phyloP scores from a whole-genome alignment of 306 rosid species.

The Lathyrus sativus region DNA sequence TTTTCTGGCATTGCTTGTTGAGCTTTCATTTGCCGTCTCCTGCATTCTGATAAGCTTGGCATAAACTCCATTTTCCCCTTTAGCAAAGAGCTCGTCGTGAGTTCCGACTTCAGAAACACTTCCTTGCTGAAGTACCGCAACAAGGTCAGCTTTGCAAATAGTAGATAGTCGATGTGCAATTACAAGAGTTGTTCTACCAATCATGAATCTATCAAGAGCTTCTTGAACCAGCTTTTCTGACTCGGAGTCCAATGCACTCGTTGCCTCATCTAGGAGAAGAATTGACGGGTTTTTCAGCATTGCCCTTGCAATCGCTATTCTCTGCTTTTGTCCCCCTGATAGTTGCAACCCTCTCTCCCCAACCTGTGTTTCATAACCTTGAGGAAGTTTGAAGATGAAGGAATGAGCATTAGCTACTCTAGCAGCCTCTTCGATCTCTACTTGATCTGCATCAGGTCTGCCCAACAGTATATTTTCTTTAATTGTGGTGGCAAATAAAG shows the following conservation, averaged over 20 bases:
- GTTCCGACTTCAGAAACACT: slow-evolving; percentile 90
- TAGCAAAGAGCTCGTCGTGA: slow-evolving; percentile 85
- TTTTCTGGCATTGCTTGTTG: slow-evolving; percentile 89
- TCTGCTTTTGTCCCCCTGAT: slow-evolving; percentile 98
- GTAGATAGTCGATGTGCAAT: slow-evolving; percentile 99
- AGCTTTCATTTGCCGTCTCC: slow-evolving; percentile 86
- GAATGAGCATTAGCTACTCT: slow-evolving; percentile 98
- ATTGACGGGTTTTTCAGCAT: slow-evolving; percentile 98
- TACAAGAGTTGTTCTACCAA: slow-evolving; percentile 93
- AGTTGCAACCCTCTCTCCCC: slow-evolving; percentile 98
- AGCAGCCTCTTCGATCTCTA: slow-evolving; percentile 96
- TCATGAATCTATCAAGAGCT: slow-evolving; percentile 98
- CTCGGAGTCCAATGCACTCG: slow-evolving; percentile 98
- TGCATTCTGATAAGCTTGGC: slow-evolving; percentile 95
- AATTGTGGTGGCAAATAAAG: slow-evolving; percentile 92
- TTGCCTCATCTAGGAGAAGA: slow-evolving; percentile 90
- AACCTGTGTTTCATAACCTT: slow-evolving; percentile 93
- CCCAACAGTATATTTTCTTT: slow-evolving; percentile 90
- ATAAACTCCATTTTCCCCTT: slow-evolving; percentile 90
- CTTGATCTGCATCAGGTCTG: slow-evolving; percentile 86
- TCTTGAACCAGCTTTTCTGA: slow-evolving; percentile 97
- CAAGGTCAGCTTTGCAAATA: slow-evolving; percentile 98
- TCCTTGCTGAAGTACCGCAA: slow-evolving; percentile 94
- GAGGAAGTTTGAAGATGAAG: slow-evolving; percentile 88
- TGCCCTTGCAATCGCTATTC: slow-evolving; percentile 98